Evolutionary conservation across 2,329 filamentous ascomycete genomes (phyloP).

Genomic region (Lasiodiplodia theobromae): DNA sequence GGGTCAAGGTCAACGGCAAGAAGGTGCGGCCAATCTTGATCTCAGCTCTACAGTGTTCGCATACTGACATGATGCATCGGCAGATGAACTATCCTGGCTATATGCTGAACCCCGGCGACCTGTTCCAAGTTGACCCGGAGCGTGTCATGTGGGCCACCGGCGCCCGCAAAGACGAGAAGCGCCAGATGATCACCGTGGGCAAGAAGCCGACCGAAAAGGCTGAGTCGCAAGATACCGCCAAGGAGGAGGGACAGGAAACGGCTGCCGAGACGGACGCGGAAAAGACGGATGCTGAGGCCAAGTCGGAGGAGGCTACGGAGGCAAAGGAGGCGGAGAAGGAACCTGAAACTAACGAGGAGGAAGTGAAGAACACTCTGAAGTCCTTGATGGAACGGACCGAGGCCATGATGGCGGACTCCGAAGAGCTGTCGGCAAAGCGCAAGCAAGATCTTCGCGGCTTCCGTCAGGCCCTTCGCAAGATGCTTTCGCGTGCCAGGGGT

Average conservation of each 20-base stretch:
- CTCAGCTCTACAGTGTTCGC: constrained; percentile 30
- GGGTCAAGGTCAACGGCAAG: constrained; percentile 95
- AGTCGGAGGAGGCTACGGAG: constrained; percentile 33
- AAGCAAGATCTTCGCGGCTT: constrained; percentile 81
- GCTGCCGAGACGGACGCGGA: constrained; percentile 50
- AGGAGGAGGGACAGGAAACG: constrained; percentile 39
- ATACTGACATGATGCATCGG: neutral
- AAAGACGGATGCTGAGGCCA: constrained; percentile 52
- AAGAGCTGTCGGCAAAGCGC: constrained; percentile 68
- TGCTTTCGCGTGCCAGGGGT: constrained; percentile 62
- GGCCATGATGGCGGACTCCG: constrained; percentile 62
- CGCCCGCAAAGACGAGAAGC: constrained; percentile 63
- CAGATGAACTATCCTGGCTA: constrained; percentile 94
- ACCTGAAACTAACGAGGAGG: constrained; percentile 29
- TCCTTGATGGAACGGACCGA: constrained; percentile 60
- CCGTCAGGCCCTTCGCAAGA: constrained; percentile 67
- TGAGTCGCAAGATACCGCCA: constrained; percentile 27
- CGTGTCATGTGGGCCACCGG: constrained; percentile 90
- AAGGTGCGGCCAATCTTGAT: constrained; percentile 65
- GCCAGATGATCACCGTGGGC: constrained; percentile 27
- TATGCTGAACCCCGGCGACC: constrained; percentile 93
- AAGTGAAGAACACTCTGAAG: constrained; percentile 38
- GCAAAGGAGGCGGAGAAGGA: constrained; percentile 33
- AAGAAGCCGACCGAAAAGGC: constrained; percentile 36
- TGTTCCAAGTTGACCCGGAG: constrained; percentile 95